These are phyloP conservation scores for Alternaria rosae DNA, from an alignment of 2,329 filamentous ascomycete genomes.

Conservation along the genomic window DNA sequence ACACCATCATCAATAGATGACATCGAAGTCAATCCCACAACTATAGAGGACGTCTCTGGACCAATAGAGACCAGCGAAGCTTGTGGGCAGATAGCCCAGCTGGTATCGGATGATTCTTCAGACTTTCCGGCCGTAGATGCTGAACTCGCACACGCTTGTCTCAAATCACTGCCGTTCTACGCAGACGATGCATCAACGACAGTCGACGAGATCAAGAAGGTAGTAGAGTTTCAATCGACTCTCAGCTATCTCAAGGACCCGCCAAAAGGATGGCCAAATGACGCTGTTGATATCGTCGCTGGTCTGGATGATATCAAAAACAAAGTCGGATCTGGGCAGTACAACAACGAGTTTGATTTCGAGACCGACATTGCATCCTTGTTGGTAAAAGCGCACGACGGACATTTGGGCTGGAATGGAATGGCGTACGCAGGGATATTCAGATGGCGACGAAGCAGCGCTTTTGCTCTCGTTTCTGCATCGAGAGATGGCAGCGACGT, in stretches of 20 bases:
- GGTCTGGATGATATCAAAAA: constrained; percentile 47
- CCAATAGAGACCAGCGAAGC: constrained; percentile 40
- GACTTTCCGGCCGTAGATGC: constrained; percentile 37
- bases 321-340: constrained; percentile 41
- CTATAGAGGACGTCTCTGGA: constrained; percentile 35
- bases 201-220: constrained; percentile 42
- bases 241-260: constrained; percentile 51
- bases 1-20: constrained; percentile 28
- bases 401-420: constrained; percentile 48
- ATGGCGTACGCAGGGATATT: constrained; percentile 48
- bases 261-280: constrained; percentile 48
- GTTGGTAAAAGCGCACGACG: constrained; percentile 45
- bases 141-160: constrained; percentile 46
- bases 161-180: constrained; percentile 48
- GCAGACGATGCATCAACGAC: constrained; percentile 33
- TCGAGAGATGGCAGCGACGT: constrained; percentile 38
- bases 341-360: constrained; percentile 53
- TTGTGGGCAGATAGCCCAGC: constrained; percentile 35
- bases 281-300: constrained; percentile 48
- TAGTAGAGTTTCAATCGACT: constrained; percentile 53
- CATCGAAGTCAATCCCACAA: constrained; percentile 32
- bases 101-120: constrained; percentile 19
- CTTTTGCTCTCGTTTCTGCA: constrained; percentile 41
- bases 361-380: constrained; percentile 47
- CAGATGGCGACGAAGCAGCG: constrained; percentile 39